phyloP scores from a whole-genome alignment of 1,284 basidiomycete genomes.

The Thecaphora thlaspeos region DNA sequence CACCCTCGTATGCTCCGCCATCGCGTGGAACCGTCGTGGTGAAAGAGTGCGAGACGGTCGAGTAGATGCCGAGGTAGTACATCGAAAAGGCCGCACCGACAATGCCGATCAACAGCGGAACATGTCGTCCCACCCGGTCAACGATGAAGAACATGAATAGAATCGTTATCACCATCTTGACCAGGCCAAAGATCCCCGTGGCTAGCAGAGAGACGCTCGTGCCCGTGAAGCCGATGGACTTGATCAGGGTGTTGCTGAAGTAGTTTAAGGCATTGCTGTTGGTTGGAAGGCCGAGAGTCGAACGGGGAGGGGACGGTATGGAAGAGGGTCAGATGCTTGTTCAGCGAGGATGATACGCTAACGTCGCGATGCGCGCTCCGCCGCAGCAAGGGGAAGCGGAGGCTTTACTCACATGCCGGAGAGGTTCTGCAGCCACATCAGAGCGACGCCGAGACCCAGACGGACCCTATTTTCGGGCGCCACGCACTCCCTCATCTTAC shows the following conservation, averaged over 20 bases:
- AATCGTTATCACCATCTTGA: slow-evolving; percentile 31
- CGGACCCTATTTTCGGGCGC: background rate
- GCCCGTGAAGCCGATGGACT: slow-evolving; percentile 46
- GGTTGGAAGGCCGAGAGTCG: slow-evolving; percentile 18
- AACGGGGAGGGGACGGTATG: slow-evolving; percentile 13
- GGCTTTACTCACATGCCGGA: background rate
- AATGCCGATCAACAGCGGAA: slow-evolving; percentile 33
- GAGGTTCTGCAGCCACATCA: background rate
- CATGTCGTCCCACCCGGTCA: slow-evolving; percentile 37
- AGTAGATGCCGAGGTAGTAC: slow-evolving; percentile 1
- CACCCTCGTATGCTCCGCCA: background rate
- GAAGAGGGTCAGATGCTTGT: slow-evolving; percentile 9
- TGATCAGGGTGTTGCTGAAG: slow-evolving; percentile 43
- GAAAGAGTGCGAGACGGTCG: slow-evolving; percentile 1
- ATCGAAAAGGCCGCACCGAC: slow-evolving; percentile 17
- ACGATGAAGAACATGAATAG: slow-evolving; percentile 30
- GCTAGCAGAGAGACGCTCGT: slow-evolving; percentile 31
- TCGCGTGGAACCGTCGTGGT: background rate
- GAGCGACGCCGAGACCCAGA: background rate
- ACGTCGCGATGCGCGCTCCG: too few relatives aligned
- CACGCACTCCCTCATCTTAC: slow-evolving; percentile 13
- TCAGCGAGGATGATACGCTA: slow-evolving; percentile 16
- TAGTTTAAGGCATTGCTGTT: slow-evolving; percentile 51
- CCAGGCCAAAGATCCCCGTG: slow-evolving; percentile 34
- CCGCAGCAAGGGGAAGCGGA: too few relatives aligned